Base-by-base conservation (phyloP, 495 filamentous ascomycete genomes). In the Penicillium longicatenatum region DNA sequence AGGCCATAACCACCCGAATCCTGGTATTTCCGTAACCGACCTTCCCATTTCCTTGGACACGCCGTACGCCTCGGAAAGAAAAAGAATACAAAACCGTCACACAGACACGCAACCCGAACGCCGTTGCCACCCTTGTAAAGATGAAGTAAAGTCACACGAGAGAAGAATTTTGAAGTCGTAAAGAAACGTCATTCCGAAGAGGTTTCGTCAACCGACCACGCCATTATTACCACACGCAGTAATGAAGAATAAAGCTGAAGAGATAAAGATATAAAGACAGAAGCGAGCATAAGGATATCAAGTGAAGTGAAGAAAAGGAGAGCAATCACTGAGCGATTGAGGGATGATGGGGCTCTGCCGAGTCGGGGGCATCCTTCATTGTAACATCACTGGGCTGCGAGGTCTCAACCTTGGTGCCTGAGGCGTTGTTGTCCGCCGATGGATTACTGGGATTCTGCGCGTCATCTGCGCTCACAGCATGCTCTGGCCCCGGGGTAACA, bases 11-110 rank as follows among this genome's bases (percentile, higher is more conserved):
- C 65, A 50, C 56, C 65, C 65, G 50, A 64, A 51, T 60, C 63
- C 60, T 65, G 68, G 67, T 72, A 70, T 74, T 69, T 70, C 66
- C 67, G 53, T 66, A 67, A 64, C 71, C 63, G 61, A 61, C 57
- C 49, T 46, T 49, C 63, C 65, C 52, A 55, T 55, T 43, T 53
- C 57, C 59, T 42, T 55, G 44, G 22, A 44, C 71, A 63, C 71
- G 65, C 73, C 71, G 50, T 69, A 74, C 73, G 68, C 71, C 73
- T 55, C 52, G 53, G 60, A 61, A 62, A 64, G 60, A 58, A 50
- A 59, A 61, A 49, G 42, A 42, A 60, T 39, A 42, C 41, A 55
- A 58, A 60, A 55, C 53, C 66, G 59, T 62, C 54, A 61, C 58
- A 56, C 45, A 58, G 56, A 60, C 48, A 61, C 31, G 39, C 26